Evolutionary conservation across 176 grass and related monocot species (phyloP), one percentile per base, ranked within the genome.

Genomic region (Raddia guianensis): DNA sequence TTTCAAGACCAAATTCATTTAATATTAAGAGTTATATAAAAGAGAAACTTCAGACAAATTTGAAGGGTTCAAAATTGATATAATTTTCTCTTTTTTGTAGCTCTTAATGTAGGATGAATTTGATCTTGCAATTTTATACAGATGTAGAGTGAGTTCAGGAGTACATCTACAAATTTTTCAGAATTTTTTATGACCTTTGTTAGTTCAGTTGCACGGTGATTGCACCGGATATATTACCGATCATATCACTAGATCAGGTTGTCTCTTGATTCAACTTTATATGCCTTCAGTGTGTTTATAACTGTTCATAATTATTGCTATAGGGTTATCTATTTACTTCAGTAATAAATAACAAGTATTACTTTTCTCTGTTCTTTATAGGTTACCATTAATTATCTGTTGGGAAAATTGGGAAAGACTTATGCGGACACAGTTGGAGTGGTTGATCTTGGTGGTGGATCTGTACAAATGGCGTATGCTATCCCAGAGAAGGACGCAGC

Each of bases 381-480:
- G 92, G 89, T 94, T 37, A 82, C 92, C 16, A 94, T 94, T 51
- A 97, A 97, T 78, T 97, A 92, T 90, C 76, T 94, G 69, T 68
- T 95, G 78, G 88, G 92, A 50, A 93, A 92, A 0, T 78, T 99
- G 89, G 92, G 96, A 35, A 99, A 95, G 63, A 82, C 90, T 7
- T 93, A 93, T 6, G 65, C 82, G 70, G 84, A 87, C 79, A 99
- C 96, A 27, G 92, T 99, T 75, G 96, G 96, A 68, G 96, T 99
- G 42, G 92, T 99, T 66, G 96, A 99, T 79, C 84, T 99, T 62
- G 92, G 96, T 15, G 96, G 96, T 62, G 96, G 96, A 72, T 99
- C 96, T 67, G 92, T 99, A 51, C 96, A 99, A 81, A 99, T 99
- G 96, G 96, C 96, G 65, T 99, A 99, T 75, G 96, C 96, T 42